Percentiles rank a stretch among this genome's conserved stretches.
Evolutionary conservation across 2,329 filamentous ascomycete species (phyloP).

Genomic region (Coniochaeta sp.): DNA sequence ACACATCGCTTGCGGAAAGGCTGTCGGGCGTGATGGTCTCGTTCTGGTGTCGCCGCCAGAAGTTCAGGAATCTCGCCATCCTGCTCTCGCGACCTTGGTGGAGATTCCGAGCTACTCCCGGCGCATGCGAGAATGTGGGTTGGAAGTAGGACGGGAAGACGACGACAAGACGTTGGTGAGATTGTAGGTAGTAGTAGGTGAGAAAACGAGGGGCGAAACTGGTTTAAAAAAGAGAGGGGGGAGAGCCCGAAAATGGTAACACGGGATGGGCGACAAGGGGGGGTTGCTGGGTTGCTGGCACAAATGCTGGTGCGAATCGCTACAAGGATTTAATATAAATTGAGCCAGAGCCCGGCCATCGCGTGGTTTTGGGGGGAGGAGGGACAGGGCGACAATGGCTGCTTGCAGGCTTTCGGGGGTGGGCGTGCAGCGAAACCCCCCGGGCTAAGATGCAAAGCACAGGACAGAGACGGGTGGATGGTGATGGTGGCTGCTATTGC

Average conservation of each 20-base stretch:
- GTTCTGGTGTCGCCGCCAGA: conserved; percentile 15
- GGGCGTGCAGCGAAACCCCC: neutral
- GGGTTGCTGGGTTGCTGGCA: too few species aligned
- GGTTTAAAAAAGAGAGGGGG: conserved; percentile 2
- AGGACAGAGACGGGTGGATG: neutral
- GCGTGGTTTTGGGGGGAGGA: neutral
- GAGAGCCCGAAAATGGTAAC: neutral
- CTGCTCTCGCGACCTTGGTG: conserved; percentile 6
- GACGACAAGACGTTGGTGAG: neutral
- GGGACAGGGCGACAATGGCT: conserved; percentile 1
- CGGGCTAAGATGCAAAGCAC: neutral
- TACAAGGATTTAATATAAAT: conserved; percentile 4
- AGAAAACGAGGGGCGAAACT: neutral
- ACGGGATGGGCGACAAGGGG: conserved; percentile 2
- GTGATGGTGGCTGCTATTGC: neutral
- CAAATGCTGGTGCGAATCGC: neutral
- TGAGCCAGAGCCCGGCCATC: conserved; percentile 3
- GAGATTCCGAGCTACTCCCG: conserved; percentile 9
- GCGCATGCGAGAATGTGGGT: neutral
- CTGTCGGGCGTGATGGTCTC: conserved; percentile 15
- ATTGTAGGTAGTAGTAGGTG: neutral
- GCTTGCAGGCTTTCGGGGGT: neutral
- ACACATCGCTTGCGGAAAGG: conserved; percentile 7
- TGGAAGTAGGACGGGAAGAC: neutral
- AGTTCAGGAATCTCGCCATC: conserved; percentile 13